Percentiles rank a stretch among this genome's conserved stretches.
phyloP scores from a whole-genome alignment of 495 filamentous ascomycete genomes.

The Amphirosellinia nigrospora region DNA sequence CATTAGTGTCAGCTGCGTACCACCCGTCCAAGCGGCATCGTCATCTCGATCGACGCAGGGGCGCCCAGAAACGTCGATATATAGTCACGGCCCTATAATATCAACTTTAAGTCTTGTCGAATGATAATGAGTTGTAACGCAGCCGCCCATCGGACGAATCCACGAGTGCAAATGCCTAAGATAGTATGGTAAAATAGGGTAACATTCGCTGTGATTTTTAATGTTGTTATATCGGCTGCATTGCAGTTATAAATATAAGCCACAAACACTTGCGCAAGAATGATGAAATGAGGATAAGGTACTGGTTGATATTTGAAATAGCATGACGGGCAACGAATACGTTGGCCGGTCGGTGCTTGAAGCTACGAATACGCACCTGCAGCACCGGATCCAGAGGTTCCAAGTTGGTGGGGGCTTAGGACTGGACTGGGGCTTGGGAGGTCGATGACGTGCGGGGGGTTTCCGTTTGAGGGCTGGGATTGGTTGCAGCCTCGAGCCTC shows the following conservation, averaged over 20 bases:
- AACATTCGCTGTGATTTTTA: neutral
- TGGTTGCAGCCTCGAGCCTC: neutral
- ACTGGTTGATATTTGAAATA: neutral
- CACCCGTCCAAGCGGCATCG: neutral
- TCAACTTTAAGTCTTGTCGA: neutral
- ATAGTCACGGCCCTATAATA: neutral
- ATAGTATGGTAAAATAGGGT: neutral
- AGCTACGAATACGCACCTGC: conserved; percentile 1
- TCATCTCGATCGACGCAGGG: conserved; percentile 9
- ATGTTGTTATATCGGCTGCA: neutral
- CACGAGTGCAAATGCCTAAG: neutral
- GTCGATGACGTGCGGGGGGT: conserved; percentile 38
- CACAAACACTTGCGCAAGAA: neutral
- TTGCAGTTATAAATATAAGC: neutral
- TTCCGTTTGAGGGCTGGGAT: neutral
- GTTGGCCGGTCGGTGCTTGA: neutral
- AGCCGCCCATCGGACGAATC: neutral
- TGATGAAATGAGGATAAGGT: too few species aligned
- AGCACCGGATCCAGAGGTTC: neutral
- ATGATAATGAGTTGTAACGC: neutral
- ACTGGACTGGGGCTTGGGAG: neutral
- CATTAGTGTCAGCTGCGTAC: conserved; percentile 12
- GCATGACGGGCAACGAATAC: neutral
- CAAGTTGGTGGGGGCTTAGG: too few species aligned
- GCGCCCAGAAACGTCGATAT: neutral